Evolutionary conservation across 768 basidiomycete species (phyloP), one percentile per base, ranked within the genome.

Genomic region (Solioccasus polychromus): DNA sequence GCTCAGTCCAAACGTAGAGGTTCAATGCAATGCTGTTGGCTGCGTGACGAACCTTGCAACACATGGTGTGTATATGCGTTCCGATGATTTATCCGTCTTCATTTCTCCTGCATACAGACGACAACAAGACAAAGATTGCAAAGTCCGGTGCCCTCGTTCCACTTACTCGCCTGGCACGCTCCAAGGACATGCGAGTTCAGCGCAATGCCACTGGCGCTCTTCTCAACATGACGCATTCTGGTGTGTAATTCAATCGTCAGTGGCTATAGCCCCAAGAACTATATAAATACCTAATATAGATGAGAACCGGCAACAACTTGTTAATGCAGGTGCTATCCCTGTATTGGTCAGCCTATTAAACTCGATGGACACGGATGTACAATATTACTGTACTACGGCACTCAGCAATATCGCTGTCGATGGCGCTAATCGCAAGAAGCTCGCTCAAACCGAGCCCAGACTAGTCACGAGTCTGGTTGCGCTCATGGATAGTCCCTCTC

Each of bases 101-200:
- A 42, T 35, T 45, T 7, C 31, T 8, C 40, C 20, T 52, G 42
- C 47, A 42, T 54, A 12, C 52, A 96, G 94, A 99, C 60, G 96
- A 99, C 67, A 99, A 99, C 78, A 99, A 99, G 78, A 96, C 92
- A 40, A 96, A 95, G 78, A 99, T 99, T 45, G 96, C 96, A 31
- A 97, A 97, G 77, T 96, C 93, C 9, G 96, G 96, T 36, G 96
- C 96, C n/a, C 76, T 99, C 44, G 92, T 96, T 18, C 96, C 96
- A 19, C 80, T 99, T 29, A 98, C 96, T 35, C 80, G 96, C 39
- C 78, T 99, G 34, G 96, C 96, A 25, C 84, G 92, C 52, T 96
- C 92, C 19, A 98, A 98, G 71, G 96, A 99, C 66, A 97, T 99
- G 95, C 82, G 96, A 10, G 96, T 99, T 4, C 96, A 99, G 68